Evolutionary conservation across 176 grass and related monocot genomes (phyloP), one percentile per base, ranked within the genome.

Genomic region (Areca catechu): DNA sequence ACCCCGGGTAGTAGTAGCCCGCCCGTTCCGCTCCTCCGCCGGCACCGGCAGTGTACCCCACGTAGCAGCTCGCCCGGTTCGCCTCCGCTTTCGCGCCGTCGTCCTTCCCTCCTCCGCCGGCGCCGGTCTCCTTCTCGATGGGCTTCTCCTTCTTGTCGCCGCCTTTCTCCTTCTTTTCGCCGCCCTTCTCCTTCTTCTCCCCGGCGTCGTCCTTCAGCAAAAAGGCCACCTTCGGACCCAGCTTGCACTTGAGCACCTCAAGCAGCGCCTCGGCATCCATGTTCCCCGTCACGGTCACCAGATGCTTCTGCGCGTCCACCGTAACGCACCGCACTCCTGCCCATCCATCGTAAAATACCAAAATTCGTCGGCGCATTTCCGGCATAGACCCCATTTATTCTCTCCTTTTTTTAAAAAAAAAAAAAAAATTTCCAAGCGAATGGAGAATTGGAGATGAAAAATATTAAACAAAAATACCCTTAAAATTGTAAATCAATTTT

Each of bases 211-310:
- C 17, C 50, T 71, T 63, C 16, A 69, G 47, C 5, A 60, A 20
- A 53, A 53, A 5, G 29, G 77, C 75, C 14, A 86, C 72, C 60
- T 85, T 76, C 5, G n/a, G n/a, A 83, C 89, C 12, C 23, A 89
- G 20, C 75, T 85, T 85, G 63, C 63, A 25, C 27, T 70, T 61
- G 50, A 95, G 59, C 53, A 54, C 73, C 51, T 77, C 89, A 22
- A 74, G 74, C 22, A 95, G 61, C 22, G 71, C 24, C 58, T 95
- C 80, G 16, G 16, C 43, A 57, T 95, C 76, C 84, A 95, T 89
- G 28, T 75, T 95, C 16, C 89, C 89, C 16, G 67, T 89, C 29
- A 95, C 78, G 10, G 77, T 95, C 43, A 95, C 77, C 69, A 73
- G 81, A 64, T 85, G 75, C 81, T 79, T 95, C 51, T 1, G 50